These are phyloP conservation scores for Cutaneotrichosporon dermatis DNA, from an alignment of 1,284 basidiomycete genomes.

Conservation along the genomic window DNA sequence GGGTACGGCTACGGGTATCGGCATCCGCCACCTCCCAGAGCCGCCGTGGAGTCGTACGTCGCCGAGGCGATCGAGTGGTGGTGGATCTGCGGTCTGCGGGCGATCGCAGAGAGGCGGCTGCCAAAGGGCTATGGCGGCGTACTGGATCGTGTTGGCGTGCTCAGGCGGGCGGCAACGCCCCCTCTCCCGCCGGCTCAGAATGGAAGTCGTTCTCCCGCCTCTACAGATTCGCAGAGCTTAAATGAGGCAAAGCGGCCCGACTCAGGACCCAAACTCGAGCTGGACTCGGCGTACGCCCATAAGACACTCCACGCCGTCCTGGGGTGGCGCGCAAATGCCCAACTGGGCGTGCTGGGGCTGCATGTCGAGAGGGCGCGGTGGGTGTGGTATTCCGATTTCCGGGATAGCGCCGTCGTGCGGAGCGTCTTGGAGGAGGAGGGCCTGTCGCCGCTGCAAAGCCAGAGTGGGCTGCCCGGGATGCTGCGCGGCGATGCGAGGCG, in stretches of 20 bases:
- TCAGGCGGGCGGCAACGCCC: background rate
- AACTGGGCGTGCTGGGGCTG: background rate
- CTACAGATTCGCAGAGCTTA: background rate
- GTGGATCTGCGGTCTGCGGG: background rate
- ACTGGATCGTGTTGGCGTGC: background rate
- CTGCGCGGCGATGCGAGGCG: background rate
- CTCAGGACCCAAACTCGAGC: no score
- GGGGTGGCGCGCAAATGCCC: background rate
- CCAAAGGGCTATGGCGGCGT: background rate
- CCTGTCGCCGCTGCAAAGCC: background rate
- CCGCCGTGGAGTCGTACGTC: background rate
- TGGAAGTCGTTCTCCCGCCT: no score
- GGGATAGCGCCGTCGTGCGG: no score
- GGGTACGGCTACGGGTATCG: background rate
- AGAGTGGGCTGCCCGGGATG: background rate
- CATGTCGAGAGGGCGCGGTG: background rate
- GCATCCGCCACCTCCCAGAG: background rate
- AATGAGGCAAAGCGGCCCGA: no score
- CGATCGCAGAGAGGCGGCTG: background rate
- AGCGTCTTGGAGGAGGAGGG: background rate
- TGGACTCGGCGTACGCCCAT: background rate
- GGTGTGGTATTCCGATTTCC: background rate
- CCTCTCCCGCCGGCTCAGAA: background rate
- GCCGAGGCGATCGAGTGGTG: background rate
- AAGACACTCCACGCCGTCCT: background rate